Base-by-base conservation (phyloP, 768 basidiomycete genomes). In the Strobilomyces dryophilus region DNA sequence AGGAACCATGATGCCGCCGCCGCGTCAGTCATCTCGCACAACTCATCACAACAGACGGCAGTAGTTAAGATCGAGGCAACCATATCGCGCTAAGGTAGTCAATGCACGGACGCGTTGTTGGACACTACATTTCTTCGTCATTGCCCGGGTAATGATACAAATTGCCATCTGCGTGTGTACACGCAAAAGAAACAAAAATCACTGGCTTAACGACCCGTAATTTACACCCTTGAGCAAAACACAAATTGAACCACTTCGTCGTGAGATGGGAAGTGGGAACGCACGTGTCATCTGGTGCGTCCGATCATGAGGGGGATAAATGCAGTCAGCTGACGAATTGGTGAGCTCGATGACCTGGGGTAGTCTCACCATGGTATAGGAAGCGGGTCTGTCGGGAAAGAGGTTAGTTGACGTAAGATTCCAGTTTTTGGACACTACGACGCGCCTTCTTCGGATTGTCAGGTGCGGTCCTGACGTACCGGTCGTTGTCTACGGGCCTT, bases 391-490 rank as follows among this genome's bases (percentile, higher is more conserved):
- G 55, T 29, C 49, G 47, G 51, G 31, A 35, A 57, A 52, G 42
- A 60, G 36, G 37, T 61, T 40, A 63, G 50, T n/a, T 45, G 51
- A 20, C 11, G 46, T 14, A 39, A 40, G 26, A 31, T 47, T 50
- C 47, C 21, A 20, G 18, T 18, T 29, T 18, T 8, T 3, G 32
- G 52, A 20, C 11, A 9, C 18, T 31, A 17, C 21, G 49, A 64
- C 78, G 17, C 56, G 87, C 89, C 82, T 91, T 89, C 81, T 92
- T 92, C 15, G 90, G 90, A 70, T 90, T 89, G 40, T 87, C 82
- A 5, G 91, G 91, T 8, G 90, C 91, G 51, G 75, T 79, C 40
- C 75, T 71, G 37, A 93, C 85, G 61, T 91, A 94, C 53, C 87
- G 77, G 66, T 92, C 90, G 64, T 95, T 93, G 62, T 90, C 92